Percentiles rank a stretch among this genome's conserved stretches.
Conservation (phyloP, 106 monocot genomes). For the Phalaenopsis aphrodite region DNA sequence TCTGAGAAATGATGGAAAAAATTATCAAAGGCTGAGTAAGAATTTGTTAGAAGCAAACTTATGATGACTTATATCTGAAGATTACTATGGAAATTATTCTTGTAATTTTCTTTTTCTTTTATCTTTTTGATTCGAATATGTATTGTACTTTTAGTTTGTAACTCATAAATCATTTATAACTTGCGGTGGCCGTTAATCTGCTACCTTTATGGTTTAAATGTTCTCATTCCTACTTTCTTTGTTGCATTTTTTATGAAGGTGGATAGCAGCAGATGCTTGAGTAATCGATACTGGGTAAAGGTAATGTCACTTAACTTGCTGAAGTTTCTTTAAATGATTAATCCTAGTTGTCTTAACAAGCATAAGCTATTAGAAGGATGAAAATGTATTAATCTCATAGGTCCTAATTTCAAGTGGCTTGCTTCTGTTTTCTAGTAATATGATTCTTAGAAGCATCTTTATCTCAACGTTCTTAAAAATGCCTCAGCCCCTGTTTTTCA, state of each 20-base stretch:
- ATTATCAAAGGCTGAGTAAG: background rate
- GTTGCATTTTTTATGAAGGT: conserved; percentile 40
- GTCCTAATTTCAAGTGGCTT: background rate
- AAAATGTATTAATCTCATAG: background rate
- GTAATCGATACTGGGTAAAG: conserved; percentile 93
- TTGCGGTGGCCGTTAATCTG: background rate
- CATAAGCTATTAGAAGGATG: background rate
- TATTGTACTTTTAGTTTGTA: background rate
- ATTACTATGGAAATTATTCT: background rate
- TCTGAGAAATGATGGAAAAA: conserved; percentile 1
- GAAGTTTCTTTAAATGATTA: background rate
- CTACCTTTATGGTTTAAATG: background rate
- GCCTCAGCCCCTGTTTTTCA: background rate
- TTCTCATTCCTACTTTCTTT: background rate
- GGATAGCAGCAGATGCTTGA: conserved; percentile 52
- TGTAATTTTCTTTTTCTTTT: background rate
- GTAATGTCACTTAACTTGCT: conserved; percentile 17
- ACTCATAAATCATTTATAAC: background rate
- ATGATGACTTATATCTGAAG: background rate
- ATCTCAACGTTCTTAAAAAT: background rate
- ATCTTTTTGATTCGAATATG: background rate
- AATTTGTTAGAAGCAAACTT: background rate
- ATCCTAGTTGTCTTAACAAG: background rate
- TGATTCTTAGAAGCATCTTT: background rate
- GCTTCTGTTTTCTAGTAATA: background rate